Evolutionary conservation across 2,329 filamentous ascomycete genomes (phyloP).

Genomic region (Botrytis elliptica): DNA sequence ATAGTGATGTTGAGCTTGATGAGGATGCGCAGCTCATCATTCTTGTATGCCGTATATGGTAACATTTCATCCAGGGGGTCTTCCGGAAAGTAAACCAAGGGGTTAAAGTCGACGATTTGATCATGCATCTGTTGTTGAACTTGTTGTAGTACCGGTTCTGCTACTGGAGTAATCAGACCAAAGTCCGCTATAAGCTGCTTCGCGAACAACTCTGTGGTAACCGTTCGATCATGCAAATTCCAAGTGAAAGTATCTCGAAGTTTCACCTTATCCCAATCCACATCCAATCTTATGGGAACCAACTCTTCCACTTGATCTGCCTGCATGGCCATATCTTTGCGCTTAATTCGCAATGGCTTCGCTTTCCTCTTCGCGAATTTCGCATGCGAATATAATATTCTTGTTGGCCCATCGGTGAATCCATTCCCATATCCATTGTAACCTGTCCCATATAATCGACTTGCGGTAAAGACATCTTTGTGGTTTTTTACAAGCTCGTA

Average conservation of each 20-base stretch:
- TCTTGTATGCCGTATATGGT: constrained; percentile 93
- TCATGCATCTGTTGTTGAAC: constrained; percentile 73
- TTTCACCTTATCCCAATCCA: constrained; percentile 94
- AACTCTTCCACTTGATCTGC: constrained; percentile 89
- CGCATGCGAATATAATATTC: constrained; percentile 73
- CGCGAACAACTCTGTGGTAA: constrained; percentile 78
- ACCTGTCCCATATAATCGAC: constrained; percentile 65
- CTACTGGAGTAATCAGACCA: constrained; percentile 70
- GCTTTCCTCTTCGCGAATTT: constrained; percentile 76
- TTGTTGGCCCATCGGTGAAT: constrained; percentile 63
- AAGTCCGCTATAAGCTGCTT: constrained; percentile 90
- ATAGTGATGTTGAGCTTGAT: constrained; percentile 98
- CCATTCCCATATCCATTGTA: constrained; percentile 90
- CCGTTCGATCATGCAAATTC: constrained; percentile 90
- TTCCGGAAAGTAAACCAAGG: constrained; percentile 85
- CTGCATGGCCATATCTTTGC: constrained; percentile 80
- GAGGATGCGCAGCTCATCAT: constrained; percentile 96
- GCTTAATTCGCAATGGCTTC: constrained; percentile 67
- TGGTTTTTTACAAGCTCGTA: constrained; percentile 63
- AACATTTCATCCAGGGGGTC: constrained; percentile 86
- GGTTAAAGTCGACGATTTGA: constrained; percentile 90
- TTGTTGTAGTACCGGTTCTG: constrained; percentile 61
- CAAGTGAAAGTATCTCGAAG: constrained; percentile 97
- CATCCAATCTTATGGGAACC: constrained; percentile 85
- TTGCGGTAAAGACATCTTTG: constrained; percentile 55